phyloP scores from a whole-genome alignment of 371 early-diverging fungal genomes.

The Mucor saturninus region DNA sequence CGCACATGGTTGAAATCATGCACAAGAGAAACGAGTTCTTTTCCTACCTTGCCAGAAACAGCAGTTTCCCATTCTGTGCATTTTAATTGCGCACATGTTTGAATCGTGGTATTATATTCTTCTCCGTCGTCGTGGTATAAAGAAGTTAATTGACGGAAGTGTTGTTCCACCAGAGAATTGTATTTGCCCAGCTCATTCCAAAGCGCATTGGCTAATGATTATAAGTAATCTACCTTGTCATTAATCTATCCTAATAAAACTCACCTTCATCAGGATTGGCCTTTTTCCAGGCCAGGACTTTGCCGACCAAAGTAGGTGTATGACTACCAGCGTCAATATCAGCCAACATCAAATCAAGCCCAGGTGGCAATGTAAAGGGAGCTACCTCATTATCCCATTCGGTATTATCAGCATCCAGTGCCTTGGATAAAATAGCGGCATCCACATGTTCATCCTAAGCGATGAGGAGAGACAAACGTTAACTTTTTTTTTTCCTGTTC shows the following conservation, averaged over 20 bases:
- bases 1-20: conserved; percentile 54
- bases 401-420: conserved; percentile 32
- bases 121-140: conserved; percentile 30
- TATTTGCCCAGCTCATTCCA: conserved; percentile 63
- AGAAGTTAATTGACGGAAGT: conserved; percentile 44
- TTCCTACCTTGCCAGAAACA: conserved; percentile 7
- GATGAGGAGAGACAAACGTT: neutral
- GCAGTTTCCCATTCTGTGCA: conserved; percentile 14
- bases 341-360: conserved; percentile 79
- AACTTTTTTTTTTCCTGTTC: neutral
- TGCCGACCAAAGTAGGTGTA: conserved; percentile 91
- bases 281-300: conserved; percentile 86
- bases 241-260: neutral
- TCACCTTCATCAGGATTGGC: conserved; percentile 60
- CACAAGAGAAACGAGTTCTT: conserved; percentile 27
- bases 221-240: neutral
- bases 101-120: conserved; percentile 50
- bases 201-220: conserved; percentile 49
- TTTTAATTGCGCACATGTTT: conserved; percentile 27
- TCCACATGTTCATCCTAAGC: conserved; percentile 37
- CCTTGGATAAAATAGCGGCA: conserved; percentile 24
- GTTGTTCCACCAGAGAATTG: conserved; percentile 57
- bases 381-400: conserved; percentile 78
- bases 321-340: conserved; percentile 93
- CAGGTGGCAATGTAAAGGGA: conserved; percentile 74